Evolutionary conservation across 768 basidiomycete genomes (phyloP).

Genomic region (Mycena pura): DNA sequence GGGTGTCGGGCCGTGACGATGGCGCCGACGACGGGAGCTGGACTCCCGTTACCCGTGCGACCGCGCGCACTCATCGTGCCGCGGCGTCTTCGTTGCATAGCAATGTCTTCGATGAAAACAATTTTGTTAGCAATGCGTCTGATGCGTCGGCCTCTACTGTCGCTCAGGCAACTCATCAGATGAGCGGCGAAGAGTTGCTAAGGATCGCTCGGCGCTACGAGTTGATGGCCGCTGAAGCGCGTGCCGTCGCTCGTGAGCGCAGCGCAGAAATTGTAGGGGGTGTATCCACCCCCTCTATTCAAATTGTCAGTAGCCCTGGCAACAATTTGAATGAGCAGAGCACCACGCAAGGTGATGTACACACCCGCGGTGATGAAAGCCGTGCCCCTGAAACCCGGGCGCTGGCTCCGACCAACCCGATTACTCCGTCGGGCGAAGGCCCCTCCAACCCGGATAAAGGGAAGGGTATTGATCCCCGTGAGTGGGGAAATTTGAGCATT

Average conservation of each 20-base stretch:
- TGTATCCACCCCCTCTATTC: too few species aligned
- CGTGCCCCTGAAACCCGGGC: too few species aligned
- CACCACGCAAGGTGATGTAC: too few species aligned
- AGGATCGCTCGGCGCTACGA: not conserved
- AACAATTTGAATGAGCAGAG: too few species aligned
- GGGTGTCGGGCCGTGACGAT: too few species aligned
- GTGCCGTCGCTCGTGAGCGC: too few species aligned
- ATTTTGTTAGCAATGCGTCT: not conserved
- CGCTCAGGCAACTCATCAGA: not conserved
- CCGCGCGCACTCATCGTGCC: not conserved
- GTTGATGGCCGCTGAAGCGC: not conserved
- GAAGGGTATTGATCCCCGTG: not conserved
- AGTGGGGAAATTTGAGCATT: slow-evolving; percentile 2
- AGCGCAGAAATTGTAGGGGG: too few species aligned
- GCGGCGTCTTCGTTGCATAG: not conserved
- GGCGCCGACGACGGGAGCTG: not conserved
- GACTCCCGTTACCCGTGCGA: not conserved
- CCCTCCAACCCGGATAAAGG: slow-evolving; percentile 13
- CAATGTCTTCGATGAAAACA: not conserved
- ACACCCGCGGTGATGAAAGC: too few species aligned
- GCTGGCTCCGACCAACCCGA: too few species aligned
- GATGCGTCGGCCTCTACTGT: not conserved
- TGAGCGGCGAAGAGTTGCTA: not conserved
- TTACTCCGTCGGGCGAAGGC: not conserved
- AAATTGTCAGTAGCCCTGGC: too few species aligned